Evolutionary conservation across 2,329 filamentous ascomycete species (phyloP), one percentile per base, ranked within the genome.

Genomic region (Claviceps sp.): DNA sequence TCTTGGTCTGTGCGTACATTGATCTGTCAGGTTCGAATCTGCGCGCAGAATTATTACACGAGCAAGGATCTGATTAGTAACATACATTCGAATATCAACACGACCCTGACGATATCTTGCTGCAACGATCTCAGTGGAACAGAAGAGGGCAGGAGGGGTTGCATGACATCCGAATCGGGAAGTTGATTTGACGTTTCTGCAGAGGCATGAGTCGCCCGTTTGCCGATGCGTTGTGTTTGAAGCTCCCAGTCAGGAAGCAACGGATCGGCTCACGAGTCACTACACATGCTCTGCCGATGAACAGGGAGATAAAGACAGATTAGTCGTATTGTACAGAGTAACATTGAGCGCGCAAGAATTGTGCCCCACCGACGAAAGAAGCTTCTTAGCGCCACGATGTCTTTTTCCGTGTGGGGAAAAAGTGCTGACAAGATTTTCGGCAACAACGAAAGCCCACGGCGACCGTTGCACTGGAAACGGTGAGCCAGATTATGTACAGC

Each of bases 151-250:
- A 24, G 37, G 20, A 16, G 37, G 14, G 47, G 18, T 24, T 22
- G 45, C 18, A 37, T 44, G 46, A 22, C 18, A 44, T 50, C 48
- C 30, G 24, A 50, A 50, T 50, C 48, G 48, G 48, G 48, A 44
- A 44, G 26, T 26, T 44, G 40, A 44, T 34, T 37, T 24, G 48
- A 50, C 40, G 18, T 34, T 13, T 37, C 41, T 44, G 48, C 41
- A 44, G 48, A 22, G n/a, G 13, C 30, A 50, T 50, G 48, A 50
- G 26, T 44, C 48, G 40, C 9, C 30, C 30, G 9, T 34, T 43
- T 34, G 47, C 38, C 26, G 40, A 34, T 49, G 45, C n/a, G 30
- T 30, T 30, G 40, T 37, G 38, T 16, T 48, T 37, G 41, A 37
- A 26, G 24, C 41, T 37, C 13, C 40, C 40, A 11, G 22, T 22